phyloP scores from a whole-genome alignment of 257 asterid genomes.

The Solanum gandarillasii region DNA sequence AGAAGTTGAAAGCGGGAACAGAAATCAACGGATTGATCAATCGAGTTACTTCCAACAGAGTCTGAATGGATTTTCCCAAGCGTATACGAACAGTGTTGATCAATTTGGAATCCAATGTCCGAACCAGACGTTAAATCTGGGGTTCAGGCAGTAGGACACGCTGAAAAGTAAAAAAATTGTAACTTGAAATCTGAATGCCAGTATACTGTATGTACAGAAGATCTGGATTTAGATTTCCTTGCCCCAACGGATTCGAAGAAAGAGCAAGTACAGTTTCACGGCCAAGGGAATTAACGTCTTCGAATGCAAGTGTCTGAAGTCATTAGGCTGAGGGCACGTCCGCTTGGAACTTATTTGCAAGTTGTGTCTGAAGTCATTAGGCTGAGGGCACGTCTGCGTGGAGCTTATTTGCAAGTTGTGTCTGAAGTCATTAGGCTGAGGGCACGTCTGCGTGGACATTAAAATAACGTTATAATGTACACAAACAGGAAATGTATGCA shows the following conservation, averaged over 20 bases:
- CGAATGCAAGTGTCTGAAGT: not conserved
- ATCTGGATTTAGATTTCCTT: not conserved
- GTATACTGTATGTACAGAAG: not conserved
- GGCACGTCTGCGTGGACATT: not conserved
- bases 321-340: too few relatives aligned
- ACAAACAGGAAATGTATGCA: not conserved
- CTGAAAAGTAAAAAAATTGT: not conserved
- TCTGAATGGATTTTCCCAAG: constrained; percentile 13
- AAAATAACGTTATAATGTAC: not conserved
- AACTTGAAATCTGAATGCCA: not conserved
- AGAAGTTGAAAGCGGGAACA: constrained; percentile 44
- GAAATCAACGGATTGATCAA: constrained; percentile 18
- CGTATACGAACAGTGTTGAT: constrained; percentile 15
- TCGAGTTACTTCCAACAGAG: constrained; percentile 15
- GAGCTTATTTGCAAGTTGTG: not conserved
- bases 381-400: too few relatives aligned
- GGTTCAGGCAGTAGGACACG: constrained; percentile 35
- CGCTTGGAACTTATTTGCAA: too few relatives aligned
- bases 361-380: too few relatives aligned
- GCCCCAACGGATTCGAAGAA: not conserved
- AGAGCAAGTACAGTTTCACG: not conserved
- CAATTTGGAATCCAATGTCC: constrained; percentile 44
- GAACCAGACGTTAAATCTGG: constrained; percentile 22
- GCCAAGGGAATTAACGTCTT: not conserved
- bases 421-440: not conserved